Base-by-base conservation (phyloP, 2,329 filamentous ascomycete genomes). In the Botryotinia narcissicola region DNA sequence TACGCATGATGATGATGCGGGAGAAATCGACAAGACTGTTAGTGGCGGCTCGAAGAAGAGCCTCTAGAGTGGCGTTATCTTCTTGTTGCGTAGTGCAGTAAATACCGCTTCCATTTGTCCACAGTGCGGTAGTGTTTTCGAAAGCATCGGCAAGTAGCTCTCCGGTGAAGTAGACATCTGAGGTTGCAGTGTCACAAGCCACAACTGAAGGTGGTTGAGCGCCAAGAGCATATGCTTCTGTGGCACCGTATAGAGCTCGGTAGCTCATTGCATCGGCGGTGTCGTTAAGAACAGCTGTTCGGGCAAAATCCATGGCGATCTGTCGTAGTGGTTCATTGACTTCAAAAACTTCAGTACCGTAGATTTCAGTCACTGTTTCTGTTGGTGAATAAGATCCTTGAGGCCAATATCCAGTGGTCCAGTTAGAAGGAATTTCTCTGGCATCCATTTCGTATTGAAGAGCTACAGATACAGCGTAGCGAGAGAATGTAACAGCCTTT, bases 391-490 rank as follows among this genome's bases (percentile, higher is more conserved):
- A 79, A 25, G 85, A 84, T 35, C 90, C 91, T 77, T 88, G 89
- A 1, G 90, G 86, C 40, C 93, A 84, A 80, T 93, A 93, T 5
- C 91, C 91, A 0, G 90, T 92, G 0, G 85, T 83, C 81, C 86
- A 92, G 80, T 89, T 89, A 4, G 79, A 78, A 0, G 90, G 90
- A 48, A 92, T 86, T 75, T 93, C 91, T 46, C 91, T 87, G 1
- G 87, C 83, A 77, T 93, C 92, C 74, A 94, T 87, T 81, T 94
- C 92, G 76, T 93, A 92, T 80, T 94, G 91, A 73, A 93, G 83
- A 0, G 89, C 91, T 3, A 93, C 90, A 78, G 94, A 92, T 4
- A 94, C 86, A 0, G 91, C 88, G 79, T 89, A 94, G 18, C 87
- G 86, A 44, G 89, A 87, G 67, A 94, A 87, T 0, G 90, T 89